Percentiles rank a stretch among this genome's conserved stretches.
Evolutionary conservation across 2,329 filamentous ascomycete species (phyloP).

Genomic region (Nemania sp.): DNA sequence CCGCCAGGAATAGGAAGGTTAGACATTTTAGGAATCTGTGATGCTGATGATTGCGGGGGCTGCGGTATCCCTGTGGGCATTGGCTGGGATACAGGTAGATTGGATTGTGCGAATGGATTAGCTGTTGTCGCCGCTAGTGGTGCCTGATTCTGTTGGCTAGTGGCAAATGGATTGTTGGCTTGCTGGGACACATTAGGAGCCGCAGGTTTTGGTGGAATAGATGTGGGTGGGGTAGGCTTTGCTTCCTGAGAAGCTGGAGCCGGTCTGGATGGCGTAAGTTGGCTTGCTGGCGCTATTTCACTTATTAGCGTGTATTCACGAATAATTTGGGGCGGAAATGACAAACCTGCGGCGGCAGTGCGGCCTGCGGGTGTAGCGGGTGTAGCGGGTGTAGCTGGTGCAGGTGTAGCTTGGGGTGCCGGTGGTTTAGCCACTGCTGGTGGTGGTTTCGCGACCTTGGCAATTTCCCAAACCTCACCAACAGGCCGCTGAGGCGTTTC

Average conservation of each 20-base stretch:
- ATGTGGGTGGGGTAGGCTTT: conserved; percentile 16
- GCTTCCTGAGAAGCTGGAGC: conserved; percentile 21
- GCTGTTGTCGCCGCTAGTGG: conserved; percentile 21
- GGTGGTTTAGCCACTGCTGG: conserved; percentile 49
- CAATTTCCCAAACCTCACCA: conserved; percentile 86
- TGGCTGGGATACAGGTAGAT: conserved; percentile 33
- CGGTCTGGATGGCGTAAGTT: conserved; percentile 26
- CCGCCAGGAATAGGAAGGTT: conserved; percentile 56
- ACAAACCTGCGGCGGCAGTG: conserved; percentile 35
- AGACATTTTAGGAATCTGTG: conserved; percentile 53
- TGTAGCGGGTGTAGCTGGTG: conserved; percentile 9
- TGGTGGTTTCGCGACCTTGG: conserved; percentile 72
- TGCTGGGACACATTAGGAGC: conserved; percentile 26
- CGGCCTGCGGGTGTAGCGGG: conserved; percentile 25
- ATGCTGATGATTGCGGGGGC: conserved; percentile 35
- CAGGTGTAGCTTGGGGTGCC: conserved; percentile 31
- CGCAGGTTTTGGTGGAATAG: conserved; percentile 33
- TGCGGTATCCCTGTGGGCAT: conserved; percentile 36
- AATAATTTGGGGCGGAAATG: not conserved
- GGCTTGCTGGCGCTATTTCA: conserved; percentile 24
- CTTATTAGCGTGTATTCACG: conserved; percentile 15
- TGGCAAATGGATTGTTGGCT: conserved; percentile 42
- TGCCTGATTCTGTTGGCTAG: conserved; percentile 32
- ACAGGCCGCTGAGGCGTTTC: conserved; percentile 89
- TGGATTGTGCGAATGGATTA: conserved; percentile 45